Evolutionary conservation across 2,329 filamentous ascomycete species (phyloP).

Genomic region (Fusarium nodosum): DNA sequence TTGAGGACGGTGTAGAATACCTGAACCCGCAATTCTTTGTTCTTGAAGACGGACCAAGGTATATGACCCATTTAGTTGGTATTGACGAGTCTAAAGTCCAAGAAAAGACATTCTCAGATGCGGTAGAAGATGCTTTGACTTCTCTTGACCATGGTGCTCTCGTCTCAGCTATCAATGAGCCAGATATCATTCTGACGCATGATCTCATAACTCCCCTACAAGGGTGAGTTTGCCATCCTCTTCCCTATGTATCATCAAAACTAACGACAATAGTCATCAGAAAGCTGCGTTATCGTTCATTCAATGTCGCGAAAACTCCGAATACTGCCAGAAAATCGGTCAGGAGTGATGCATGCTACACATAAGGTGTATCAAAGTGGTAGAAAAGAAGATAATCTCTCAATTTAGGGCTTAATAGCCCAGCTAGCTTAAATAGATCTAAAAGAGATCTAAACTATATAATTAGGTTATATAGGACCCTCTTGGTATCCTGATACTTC

Average conservation of each 20-base stretch:
- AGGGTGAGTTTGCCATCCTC: neutral
- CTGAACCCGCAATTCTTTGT: neutral
- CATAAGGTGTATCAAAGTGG: too few relatives aligned
- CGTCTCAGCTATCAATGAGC: neutral
- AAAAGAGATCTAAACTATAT: too few relatives aligned
- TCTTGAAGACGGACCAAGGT: neutral
- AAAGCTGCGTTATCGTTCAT: neutral
- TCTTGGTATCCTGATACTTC: too few relatives aligned
- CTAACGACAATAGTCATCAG: neutral
- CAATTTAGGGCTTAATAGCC: too few relatives aligned
- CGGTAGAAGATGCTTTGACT: neutral
- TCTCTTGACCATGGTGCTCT: neutral
- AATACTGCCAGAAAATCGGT: neutral
- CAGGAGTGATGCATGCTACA: too few relatives aligned
- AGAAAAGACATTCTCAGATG: neutral
- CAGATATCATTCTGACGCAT: neutral
- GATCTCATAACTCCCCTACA: neutral
- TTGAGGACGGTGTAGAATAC: neutral
- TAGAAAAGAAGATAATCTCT: too few relatives aligned
- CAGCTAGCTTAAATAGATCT: too few relatives aligned
- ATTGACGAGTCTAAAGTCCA: neutral
- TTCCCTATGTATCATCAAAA: rapidly evolving
- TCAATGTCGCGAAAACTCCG: neutral
- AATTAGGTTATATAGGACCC: too few relatives aligned
- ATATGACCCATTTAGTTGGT: neutral